phyloP scores from a whole-genome alignment of 208 protist genomes.

The Naegleria fowleri region DNA sequence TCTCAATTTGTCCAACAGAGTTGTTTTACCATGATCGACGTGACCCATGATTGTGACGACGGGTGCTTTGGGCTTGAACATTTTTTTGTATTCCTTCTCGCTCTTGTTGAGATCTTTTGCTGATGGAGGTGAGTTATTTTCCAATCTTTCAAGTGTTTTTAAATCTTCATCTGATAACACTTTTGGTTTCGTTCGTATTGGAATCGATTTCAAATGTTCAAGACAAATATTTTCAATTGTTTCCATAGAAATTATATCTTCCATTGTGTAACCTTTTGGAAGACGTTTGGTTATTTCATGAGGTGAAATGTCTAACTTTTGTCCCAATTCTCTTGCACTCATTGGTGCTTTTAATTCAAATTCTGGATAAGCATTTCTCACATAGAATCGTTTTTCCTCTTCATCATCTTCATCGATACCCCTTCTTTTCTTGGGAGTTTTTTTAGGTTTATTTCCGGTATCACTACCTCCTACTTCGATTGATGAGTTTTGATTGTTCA shows the following conservation, averaged over 20 bases:
- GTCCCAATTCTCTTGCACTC: background rate
- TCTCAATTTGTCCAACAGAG: slow-evolving; percentile 86
- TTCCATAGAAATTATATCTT: background rate
- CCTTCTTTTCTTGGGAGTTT: background rate
- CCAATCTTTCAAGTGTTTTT: background rate
- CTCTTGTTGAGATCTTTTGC: background rate
- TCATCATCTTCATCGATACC: background rate
- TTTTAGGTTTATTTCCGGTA: background rate
- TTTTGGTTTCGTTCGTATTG: background rate
- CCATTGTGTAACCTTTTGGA: background rate
- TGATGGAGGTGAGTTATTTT: background rate
- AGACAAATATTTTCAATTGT: slow-evolving; percentile 20
- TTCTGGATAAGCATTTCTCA: background rate
- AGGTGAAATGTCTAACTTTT: background rate
- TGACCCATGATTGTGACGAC: slow-evolving; percentile 98
- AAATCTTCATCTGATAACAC: background rate
- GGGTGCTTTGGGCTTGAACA: slow-evolving; percentile 58
- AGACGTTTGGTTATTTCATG: background rate
- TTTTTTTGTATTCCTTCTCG: background rate
- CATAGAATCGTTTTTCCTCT: background rate
- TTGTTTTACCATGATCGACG: slow-evolving; percentile 97
- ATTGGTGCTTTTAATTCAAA: slow-evolving; percentile 9
- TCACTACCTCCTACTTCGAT: too few relatives aligned
- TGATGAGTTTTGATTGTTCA: too few relatives aligned
- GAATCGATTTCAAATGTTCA: background rate